These are phyloP conservation scores for Tuber magnatum DNA, from an alignment of 495 filamentous ascomycete species.

Conservation along the genomic window DNA sequence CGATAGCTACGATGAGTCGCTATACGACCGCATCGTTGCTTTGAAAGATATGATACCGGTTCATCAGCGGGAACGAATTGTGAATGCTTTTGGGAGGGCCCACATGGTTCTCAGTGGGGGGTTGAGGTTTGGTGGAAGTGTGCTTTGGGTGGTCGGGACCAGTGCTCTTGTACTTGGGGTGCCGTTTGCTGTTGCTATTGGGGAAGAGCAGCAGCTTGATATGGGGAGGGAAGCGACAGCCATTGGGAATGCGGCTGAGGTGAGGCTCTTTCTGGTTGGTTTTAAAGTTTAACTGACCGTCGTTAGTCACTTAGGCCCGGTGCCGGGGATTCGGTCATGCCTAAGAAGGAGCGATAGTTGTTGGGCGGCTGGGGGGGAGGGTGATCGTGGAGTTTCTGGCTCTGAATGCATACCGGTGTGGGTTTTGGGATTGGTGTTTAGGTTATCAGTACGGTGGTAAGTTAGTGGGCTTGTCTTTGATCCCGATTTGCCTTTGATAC, in stretches of 20 bases:
- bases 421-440: not conserved
- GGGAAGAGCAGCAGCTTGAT: conserved; percentile 93
- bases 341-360: not conserved
- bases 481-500: not conserved
- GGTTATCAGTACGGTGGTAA: not conserved
- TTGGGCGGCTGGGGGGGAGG: not conserved
- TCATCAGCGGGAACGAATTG: conserved; percentile 63
- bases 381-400: not conserved
- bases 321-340: conserved; percentile 4
- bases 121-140: conserved; percentile 66
- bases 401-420: not conserved
- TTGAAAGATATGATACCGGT: conserved; percentile 89
- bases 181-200: conserved; percentile 83
- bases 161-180: conserved; percentile 82
- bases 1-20: conserved; percentile 51
- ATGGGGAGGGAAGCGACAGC: conserved; percentile 96
- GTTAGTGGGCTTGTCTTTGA: not conserved
- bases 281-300: conserved; percentile 10
- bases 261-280: conserved; percentile 4
- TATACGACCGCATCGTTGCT: conserved; percentile 73
- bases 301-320: conserved; percentile 27
- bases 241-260: conserved; percentile 9
- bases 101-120: conserved; percentile 56
- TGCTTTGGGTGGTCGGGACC: conserved; percentile 79
- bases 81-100: conserved; percentile 52